Percentiles rank a stretch among this genome's conserved stretches.
phyloP scores from a whole-genome alignment of 345 rosid species.

The Boechera stricta region DNA sequence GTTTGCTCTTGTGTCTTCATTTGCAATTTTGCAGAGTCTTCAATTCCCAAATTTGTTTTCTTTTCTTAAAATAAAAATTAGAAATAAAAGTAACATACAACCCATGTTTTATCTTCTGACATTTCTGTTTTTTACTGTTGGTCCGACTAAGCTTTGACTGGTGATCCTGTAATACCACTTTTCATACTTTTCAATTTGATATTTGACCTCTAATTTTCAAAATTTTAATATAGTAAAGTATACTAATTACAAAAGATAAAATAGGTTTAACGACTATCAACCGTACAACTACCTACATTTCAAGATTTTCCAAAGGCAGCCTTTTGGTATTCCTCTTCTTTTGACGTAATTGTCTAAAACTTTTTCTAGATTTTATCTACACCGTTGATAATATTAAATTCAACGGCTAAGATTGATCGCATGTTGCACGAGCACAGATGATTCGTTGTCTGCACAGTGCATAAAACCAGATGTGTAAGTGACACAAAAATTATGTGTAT shows the following conservation, averaged over 20 bases:
- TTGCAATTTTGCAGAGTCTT: slow-evolving; percentile 35
- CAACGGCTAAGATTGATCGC: slow-evolving; percentile 30
- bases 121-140: slow-evolving; percentile 28
- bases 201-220: neutral
- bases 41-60: slow-evolving; percentile 4
- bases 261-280: slow-evolving; percentile 37
- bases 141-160: slow-evolving; percentile 38
- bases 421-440: slow-evolving; percentile 23
- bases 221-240: neutral
- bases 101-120: slow-evolving; percentile 29
- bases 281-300: slow-evolving; percentile 31
- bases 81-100: neutral
- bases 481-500: neutral
- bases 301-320: slow-evolving; percentile 39
- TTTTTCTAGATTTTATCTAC: neutral
- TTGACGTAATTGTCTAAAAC: slow-evolving; percentile 27
- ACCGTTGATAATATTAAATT: slow-evolving; percentile 14
- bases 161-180: slow-evolving; percentile 20
- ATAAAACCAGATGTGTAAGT: neutral
- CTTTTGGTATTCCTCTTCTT: slow-evolving; percentile 38
- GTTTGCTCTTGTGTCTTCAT: slow-evolving; percentile 24
- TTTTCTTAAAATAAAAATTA: neutral
- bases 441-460: neutral
- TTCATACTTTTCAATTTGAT: neutral
- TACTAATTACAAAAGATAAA: slow-evolving; percentile 2